Evolutionary conservation across 768 basidiomycete genomes (phyloP), one percentile per base, ranked within the genome.

Genomic region (Leccinum uliginosum): DNA sequence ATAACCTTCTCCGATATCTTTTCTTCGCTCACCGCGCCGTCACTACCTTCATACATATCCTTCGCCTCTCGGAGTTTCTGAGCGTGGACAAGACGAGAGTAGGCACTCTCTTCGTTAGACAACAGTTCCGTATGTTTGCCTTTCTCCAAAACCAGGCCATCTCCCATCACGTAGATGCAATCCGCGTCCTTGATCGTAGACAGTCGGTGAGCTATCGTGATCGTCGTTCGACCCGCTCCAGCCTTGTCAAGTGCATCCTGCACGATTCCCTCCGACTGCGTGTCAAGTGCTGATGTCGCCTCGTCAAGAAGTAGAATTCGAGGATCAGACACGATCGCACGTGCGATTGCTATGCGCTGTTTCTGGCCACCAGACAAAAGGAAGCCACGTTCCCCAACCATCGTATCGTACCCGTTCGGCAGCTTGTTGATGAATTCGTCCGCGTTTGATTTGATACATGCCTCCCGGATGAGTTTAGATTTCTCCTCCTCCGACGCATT

Each of bases 351-450:
- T 38, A 93, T 78, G 65, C 93, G 89, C 67, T 95, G 78, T 71
- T 93, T 93, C 75, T 93, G 91, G 19, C 91, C 91, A 56, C 92
- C 91, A 35, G 85, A 87, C 2, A 93, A 74, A 30, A 93, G 73
- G 78, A 93, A 91, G 2, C 92, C 92, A 55, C 90, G 84, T 70
- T 95, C 92, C 32, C 91, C 92, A 29, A 93, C 92, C 77, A 91
- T 77, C 10, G 92, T 95, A 38, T 93, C 87, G 65, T 94, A 95
- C 1, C 90, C 90, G 17, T 83, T 70, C 0, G 93, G 91, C 4
- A 95, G 74, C 65, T 90, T 90, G 56, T 75, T 77, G 60, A 95
- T 85, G 70, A 94, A 95, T n/a, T 85, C 86, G 62, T 95, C 88
- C 0, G 91, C 92, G 64, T 95, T 95, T 3, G 93, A 85, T 68